Evolutionary conservation across 2,329 filamentous ascomycete species (phyloP), one percentile per base, ranked within the genome.

Genomic region (Ceratocystis cubensis): DNA sequence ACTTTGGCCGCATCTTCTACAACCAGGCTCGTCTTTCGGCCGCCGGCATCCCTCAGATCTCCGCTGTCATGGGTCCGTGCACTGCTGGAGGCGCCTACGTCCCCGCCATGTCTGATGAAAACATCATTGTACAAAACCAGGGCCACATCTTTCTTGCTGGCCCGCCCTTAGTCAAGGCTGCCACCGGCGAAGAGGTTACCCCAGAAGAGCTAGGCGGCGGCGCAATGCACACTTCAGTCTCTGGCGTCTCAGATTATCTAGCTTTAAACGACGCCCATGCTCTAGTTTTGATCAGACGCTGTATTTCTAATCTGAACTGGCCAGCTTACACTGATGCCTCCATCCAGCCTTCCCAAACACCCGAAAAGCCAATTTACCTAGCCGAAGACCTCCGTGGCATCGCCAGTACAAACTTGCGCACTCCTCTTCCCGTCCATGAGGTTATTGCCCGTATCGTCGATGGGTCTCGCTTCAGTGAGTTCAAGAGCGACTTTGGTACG

Each of bases 121-220:
- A 86, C 74, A 96, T 99, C 75, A 97, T 99, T 70, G 94, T 97
- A 48, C 86, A 91, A 73, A 88, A 92, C 64, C 92, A 96, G 75
- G 93, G 93, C n/a, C 92, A 96, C 71, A 96, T 99, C 74, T 99
- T 97, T 79, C 84, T 99, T 1, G 93, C 93, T 0, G 94, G 93
- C 0, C 93, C 93, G 20, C 93, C 94, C 0, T 81, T 99, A 0
- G 94, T 99, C 69, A 96, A 96, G 77, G 94, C 94, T 7, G 93
- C 93, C 10, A 99, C 94, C 0, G 94, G 93, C 13, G 93, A 99
- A 76, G 86, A 89, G 37, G 91, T 97, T 66, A 90, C 84, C 56
- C 89, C 90, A 6, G 93, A 99, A 75, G 91, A 96, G 44, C 82
- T 99, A 0, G 93, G 93, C 59, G 93, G 93, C 65, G 93, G 92